phyloP scores from a whole-genome alignment of 495 filamentous ascomycete species.

The Hypomontagnella monticulosa region DNA sequence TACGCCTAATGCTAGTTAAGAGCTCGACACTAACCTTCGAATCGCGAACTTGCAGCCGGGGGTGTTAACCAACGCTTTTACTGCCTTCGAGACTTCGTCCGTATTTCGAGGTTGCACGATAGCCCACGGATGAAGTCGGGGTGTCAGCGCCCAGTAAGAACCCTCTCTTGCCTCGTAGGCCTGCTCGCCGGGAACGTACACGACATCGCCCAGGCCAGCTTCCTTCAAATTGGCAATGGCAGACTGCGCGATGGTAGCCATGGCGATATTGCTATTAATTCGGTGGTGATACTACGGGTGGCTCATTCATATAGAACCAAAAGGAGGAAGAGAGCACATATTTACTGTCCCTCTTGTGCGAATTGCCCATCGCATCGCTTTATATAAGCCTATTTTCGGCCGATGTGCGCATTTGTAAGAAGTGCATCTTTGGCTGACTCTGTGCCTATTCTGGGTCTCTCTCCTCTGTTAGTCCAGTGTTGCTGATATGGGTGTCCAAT shows the following conservation, averaged over 20 bases:
- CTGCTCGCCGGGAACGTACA: slow-evolving; percentile 15
- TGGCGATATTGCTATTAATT: background rate
- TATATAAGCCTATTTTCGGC: too few species aligned
- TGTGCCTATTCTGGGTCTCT: too few species aligned
- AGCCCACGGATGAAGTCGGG: slow-evolving; percentile 37
- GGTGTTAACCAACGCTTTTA: slow-evolving; percentile 40
- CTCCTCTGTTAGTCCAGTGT: too few species aligned
- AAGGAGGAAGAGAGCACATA: too few species aligned
- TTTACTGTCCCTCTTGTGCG: too few species aligned
- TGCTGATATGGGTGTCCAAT: too few species aligned
- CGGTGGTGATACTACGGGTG: too few species aligned
- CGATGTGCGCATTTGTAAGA: too few species aligned
- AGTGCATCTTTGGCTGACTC: too few species aligned
- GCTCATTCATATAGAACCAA: too few species aligned
- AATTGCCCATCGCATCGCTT: too few species aligned
- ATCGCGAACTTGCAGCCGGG: slow-evolving; percentile 24
- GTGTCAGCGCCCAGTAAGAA: slow-evolving; percentile 1
- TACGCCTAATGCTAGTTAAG: too few species aligned
- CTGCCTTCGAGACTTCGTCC: slow-evolving; percentile 46
- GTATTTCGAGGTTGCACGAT: slow-evolving; percentile 48
- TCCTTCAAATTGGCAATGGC: slow-evolving; percentile 20
- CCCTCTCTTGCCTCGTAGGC: slow-evolving; percentile 10
- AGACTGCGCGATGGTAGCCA: slow-evolving; percentile 11
- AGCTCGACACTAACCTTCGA: slow-evolving; percentile 16
- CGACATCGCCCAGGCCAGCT: slow-evolving; percentile 11